Base-by-base conservation (phyloP, 257 asterid genomes). In the Jaltomata sinuosa region DNA sequence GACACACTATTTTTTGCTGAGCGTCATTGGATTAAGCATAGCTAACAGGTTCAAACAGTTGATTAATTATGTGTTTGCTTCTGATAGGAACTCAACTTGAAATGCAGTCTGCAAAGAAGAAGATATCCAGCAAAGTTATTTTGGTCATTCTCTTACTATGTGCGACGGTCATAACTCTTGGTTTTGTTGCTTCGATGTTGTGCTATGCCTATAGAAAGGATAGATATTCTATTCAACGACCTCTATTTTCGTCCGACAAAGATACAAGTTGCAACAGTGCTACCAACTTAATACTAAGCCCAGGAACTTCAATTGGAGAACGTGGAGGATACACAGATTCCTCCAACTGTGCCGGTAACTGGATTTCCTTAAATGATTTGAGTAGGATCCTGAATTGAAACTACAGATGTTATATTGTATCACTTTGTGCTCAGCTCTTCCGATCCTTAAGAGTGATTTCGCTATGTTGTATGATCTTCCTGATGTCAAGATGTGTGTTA, bases 221-320 rank as follows among this genome's bases (percentile, higher is more conserved):
- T 84, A 91, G 88, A 86, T 84, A 53, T 84, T 71, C 91, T 15
- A 65, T 86, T 82, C 91, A 86, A 72, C 89, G 92, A 88, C 83
- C 91, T 84, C 87, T 92, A 78, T 87, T 89, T 85, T 86, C 96
- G 19, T 86, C 94, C 0, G 99, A 95, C 85, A 90, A 91, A 79
- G 93, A 89, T 83, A 86, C 90, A 27, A 94, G 98, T 88, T 89
- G 38, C 87, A 89, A 87, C 88, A 92, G 94, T 85, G 92, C 83
- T 78, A 84, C 91, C 87, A 91, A 96, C 92, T 91, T 91, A 86
- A 91, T 87, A 49, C 42, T 49, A 86, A 91, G 95, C 88, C 90
- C 77, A 32, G 91, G 90, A 11, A 81, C 88, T 89, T 83, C 93
- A 34, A 32, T 82, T 64, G 82, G 89, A 71, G 84, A 87, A 36